Evolutionary conservation across 805 yeast genomes (phyloP), one percentile per base, ranked within the genome.

Genomic region (Vanderwaltozyma yarrowii): DNA sequence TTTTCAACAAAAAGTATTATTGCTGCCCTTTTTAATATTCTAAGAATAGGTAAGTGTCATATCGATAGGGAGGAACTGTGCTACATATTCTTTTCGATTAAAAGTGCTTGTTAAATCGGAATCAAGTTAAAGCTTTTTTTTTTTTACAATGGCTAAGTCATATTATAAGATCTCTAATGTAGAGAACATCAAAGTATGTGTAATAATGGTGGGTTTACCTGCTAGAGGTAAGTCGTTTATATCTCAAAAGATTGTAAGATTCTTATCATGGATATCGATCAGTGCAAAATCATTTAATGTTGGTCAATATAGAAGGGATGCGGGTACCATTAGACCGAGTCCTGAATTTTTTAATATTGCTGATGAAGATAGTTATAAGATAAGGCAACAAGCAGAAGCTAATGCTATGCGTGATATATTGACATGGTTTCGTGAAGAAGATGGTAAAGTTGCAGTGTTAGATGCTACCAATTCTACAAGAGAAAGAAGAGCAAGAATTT

Each of bases 171-270:
- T 67, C 11, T 56, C 68, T 3, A 67, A 65, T 40, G 68, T 64
- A 31, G 46, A 65, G 50, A 80, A 81, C 54, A 70, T 80, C 37
- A 71, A 87, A 45, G 77, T 85, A 21, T 85, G 94, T 65, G 95
- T 85, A 30, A 79, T 85, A 15, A 82, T 85, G 83, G 92, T 83
- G 28, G 94, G 94, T 2, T 64, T 82, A 29, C 94, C 94, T 11
- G 89, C 92, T 12, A 73, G 97, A 40, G 98, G 98, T 3, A 92
- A 92, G 60, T 82, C 95, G 3, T 78, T 87, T 60, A 89, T 92
- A 45, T 87, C 97, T 3, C 95, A 87, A 56, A 92, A 89, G 58
- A 81, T 92, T 38, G 95, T 89, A 24, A 72, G 97, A 33, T 92
- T 89, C 55, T 69, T 92, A 38, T 77, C 87, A 25, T 92, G 98